Base-by-base conservation (phyloP, 164 flowering plant genomes). In the Tetracentron sinense region DNA sequence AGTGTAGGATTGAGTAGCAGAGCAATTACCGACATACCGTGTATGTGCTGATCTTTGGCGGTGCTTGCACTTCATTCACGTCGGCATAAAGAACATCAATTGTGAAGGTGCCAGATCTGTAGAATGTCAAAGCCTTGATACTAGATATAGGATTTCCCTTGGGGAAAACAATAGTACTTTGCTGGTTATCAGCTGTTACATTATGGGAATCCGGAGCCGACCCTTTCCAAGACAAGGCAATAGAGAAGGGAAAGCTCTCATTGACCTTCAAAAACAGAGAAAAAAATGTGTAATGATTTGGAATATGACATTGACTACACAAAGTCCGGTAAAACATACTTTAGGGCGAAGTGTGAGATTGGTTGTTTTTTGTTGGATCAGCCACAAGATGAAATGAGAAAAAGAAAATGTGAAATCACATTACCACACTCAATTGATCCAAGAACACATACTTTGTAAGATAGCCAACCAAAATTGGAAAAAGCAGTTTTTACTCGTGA, bases 221-320 rank as follows among this genome's bases (percentile, higher is more conserved):
- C 20, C 88, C 87, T 72, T 88, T 92, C 96, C 96, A 92, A 11
- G 92, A 79, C 74, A 92, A 69, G n/a, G 91, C 78, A 71, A 90
- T 84, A 14, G 95, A 50, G 66, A 83, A 88, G 2, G 98, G 96
- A 49, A 88, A 90, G 57, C 77, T 77, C 72, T 92, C 98, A 57
- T 82, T 75, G 51, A 86, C 96, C 96, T 92, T 47, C 55, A 77
- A 54, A 46, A 42, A 55, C 20, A 54, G 58, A 4, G 22, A 51
- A 25, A 51, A 27, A 53, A 14, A n/a, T n/a, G 27, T 83, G 8
- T 8, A 38, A 16, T 38, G 1, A 38, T 38, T 38, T 16, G 14
- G 10, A 10, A 4, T 10, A 4, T 33, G 4, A 33, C 38, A 33
- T 33, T 38, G 14, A 12, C n/a, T n/a, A 4, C 1, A 38, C 2